Percentiles rank a stretch among this genome's conserved stretches.
phyloP scores from a whole-genome alignment of 768 basidiomycete species.

The Lanmaoa pseudosensibilis region DNA sequence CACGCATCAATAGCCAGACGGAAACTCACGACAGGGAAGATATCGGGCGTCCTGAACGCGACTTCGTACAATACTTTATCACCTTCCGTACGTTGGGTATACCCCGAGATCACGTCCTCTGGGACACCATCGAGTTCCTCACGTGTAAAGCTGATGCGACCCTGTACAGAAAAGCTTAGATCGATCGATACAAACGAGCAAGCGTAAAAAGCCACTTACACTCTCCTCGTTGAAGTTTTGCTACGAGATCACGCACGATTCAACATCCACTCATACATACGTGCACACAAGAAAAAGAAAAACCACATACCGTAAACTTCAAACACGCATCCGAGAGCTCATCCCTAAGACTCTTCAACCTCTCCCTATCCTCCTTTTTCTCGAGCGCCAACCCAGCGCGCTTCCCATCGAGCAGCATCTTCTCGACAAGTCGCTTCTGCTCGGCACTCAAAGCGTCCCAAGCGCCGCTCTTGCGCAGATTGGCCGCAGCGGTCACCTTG shows the following conservation, averaged over 20 bases:
- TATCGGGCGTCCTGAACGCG: constrained; percentile 81
- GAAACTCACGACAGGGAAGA: constrained; percentile 65
- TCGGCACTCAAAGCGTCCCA: constrained; percentile 66
- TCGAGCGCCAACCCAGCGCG: constrained; percentile 76
- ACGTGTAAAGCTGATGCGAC: constrained; percentile 58
- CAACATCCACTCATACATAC: background rate
- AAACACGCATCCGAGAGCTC: constrained; percentile 72
- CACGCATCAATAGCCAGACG: background rate
- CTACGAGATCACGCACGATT: constrained; percentile 34
- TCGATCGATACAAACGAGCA: background rate
- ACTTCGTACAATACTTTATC: constrained; percentile 64
- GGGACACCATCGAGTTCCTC: constrained; percentile 84
- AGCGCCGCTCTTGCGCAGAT: constrained; percentile 59
- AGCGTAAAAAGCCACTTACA: constrained; percentile 37
- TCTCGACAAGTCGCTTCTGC: constrained; percentile 76
- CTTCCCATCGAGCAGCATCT: constrained; percentile 76
- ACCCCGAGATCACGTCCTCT: constrained; percentile 76
- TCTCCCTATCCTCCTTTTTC: constrained; percentile 52
- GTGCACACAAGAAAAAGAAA: background rate
- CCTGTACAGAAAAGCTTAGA: constrained; percentile 40
- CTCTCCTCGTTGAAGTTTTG: constrained; percentile 93
- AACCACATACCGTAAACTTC: constrained; percentile 67
- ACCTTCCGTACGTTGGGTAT: constrained; percentile 60
- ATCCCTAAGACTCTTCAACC: constrained; percentile 66
- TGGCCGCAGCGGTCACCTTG: constrained; percentile 67